phyloP scores from a whole-genome alignment of 805 yeast species.

The Deakozyma indianensis region DNA sequence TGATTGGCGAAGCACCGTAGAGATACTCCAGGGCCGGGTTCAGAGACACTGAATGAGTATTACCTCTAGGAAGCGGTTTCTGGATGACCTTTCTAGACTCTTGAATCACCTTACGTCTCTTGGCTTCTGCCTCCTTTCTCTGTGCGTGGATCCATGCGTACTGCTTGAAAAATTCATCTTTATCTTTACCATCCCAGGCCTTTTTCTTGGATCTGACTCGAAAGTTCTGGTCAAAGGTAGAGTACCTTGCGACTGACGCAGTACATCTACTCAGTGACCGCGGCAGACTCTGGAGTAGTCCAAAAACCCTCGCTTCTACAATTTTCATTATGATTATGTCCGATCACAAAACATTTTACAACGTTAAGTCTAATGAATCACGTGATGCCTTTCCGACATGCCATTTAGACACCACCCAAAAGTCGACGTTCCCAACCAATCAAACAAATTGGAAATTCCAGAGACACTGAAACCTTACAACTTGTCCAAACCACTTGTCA shows the following conservation, averaged over 20 bases:
- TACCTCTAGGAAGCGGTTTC: neutral
- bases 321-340: too few relatives aligned
- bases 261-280: too few relatives aligned
- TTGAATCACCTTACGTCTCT: slow-evolving; percentile 2
- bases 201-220: slow-evolving; percentile 27
- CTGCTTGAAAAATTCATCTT: slow-evolving; percentile 49
- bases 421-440: neutral
- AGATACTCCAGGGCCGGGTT: slow-evolving; percentile 52
- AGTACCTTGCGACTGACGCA: neutral
- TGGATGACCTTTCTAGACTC: slow-evolving; percentile 6
- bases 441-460: slow-evolving; percentile 1
- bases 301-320: too few relatives aligned
- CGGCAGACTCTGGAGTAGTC: too few relatives aligned
- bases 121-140: slow-evolving; percentile 18
- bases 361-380: too few relatives aligned
- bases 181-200: slow-evolving; percentile 61
- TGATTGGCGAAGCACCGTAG: slow-evolving; percentile 63
- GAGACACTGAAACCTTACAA: too few relatives aligned
- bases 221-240: slow-evolving; percentile 29
- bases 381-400: too few relatives aligned
- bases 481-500: too few relatives aligned
- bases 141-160: slow-evolving; percentile 55
- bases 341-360: too few relatives aligned
- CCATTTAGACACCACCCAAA: too few relatives aligned
- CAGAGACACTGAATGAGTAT: neutral